Evolutionary conservation across 768 basidiomycete genomes (phyloP).

Genomic region (Lactifluus subvellereus): DNA sequence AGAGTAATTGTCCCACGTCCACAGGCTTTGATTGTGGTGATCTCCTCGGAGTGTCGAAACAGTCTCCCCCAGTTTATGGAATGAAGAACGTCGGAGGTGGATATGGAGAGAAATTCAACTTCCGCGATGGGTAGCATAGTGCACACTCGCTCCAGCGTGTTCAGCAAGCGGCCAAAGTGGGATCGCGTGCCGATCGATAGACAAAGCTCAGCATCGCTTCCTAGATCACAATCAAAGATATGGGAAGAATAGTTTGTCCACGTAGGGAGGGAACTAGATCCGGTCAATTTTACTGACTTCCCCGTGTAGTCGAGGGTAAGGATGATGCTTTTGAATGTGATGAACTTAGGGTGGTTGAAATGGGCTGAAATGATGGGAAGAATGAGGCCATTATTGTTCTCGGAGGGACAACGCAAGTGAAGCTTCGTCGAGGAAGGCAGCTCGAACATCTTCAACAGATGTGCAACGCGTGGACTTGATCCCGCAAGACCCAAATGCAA

Average conservation of each 20-base stretch:
- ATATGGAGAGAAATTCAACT: constrained; percentile 8
- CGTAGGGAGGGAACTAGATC: not conserved
- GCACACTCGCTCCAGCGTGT: not conserved
- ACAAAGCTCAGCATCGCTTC: not conserved
- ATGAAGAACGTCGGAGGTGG: not conserved
- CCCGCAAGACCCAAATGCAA: not conserved
- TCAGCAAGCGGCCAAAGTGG: not conserved
- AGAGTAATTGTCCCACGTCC: not conserved
- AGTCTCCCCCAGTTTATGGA: not conserved
- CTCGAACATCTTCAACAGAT: not conserved
- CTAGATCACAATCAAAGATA: not conserved
- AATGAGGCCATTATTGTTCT: not conserved
- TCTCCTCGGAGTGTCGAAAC: not conserved
- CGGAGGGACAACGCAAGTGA: not conserved
- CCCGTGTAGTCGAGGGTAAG: not conserved
- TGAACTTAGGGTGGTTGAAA: not conserved
- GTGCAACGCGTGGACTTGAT: not conserved
- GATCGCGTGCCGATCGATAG: not conserved
- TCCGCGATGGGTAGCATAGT: not conserved
- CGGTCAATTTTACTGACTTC: not conserved
- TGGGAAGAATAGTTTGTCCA: not conserved
- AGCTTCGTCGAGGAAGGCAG: not conserved
- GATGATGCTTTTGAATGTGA: constrained; percentile 3
- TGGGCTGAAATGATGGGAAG: not conserved
- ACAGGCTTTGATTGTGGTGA: not conserved